These are phyloP conservation scores for Wickerhamomyces sp. DNA, from an alignment of 1,139 yeast species.

Conservation along the genomic window DNA sequence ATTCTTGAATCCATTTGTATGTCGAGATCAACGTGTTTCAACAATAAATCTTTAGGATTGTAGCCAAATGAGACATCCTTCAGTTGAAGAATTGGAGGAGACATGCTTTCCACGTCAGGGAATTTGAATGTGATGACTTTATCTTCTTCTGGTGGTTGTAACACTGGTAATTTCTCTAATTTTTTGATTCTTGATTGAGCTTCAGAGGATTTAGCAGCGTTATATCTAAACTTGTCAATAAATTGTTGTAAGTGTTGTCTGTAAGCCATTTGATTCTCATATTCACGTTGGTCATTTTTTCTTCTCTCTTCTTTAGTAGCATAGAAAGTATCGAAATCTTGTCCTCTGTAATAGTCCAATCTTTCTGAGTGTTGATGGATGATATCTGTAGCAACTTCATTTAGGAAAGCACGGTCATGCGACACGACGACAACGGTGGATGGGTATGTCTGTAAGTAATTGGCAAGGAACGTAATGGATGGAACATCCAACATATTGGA, in stretches of 20 bases:
- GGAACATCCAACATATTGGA: slow-evolving; percentile 99
- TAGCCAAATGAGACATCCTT: slow-evolving; percentile 88
- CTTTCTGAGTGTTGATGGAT: slow-evolving; percentile 97
- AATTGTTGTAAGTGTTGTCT: slow-evolving; percentile 90
- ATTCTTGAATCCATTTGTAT: slow-evolving; percentile 92
- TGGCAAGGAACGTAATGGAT: slow-evolving; percentile 87
- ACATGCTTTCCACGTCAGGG: slow-evolving; percentile 89
- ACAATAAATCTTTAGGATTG: slow-evolving; percentile 50
- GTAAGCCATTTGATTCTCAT: slow-evolving; percentile 94
- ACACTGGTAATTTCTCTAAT: slow-evolving; percentile 84
- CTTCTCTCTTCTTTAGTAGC: slow-evolving; percentile 93
- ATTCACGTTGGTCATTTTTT: slow-evolving; percentile 89
- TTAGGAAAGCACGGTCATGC: slow-evolving; percentile 94
- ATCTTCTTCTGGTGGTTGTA: slow-evolving; percentile 95
- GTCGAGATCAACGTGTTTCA: slow-evolving; percentile 78
- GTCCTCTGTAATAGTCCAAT: slow-evolving; percentile 90
- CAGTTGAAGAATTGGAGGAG: slow-evolving; percentile 91
- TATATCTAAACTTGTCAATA: slow-evolving; percentile 93
- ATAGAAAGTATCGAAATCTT: slow-evolving; percentile 89
- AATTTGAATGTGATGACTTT: slow-evolving; percentile 79
- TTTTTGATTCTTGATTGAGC: slow-evolving; percentile 98
- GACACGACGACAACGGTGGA: slow-evolving; percentile 93
- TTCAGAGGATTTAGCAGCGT: slow-evolving; percentile 95
- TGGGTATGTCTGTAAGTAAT: slow-evolving; percentile 83
- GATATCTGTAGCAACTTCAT: slow-evolving; percentile 97